These are phyloP conservation scores for Bruguiera parviflora DNA, from an alignment of 345 rosid species.

Conservation along the genomic window DNA sequence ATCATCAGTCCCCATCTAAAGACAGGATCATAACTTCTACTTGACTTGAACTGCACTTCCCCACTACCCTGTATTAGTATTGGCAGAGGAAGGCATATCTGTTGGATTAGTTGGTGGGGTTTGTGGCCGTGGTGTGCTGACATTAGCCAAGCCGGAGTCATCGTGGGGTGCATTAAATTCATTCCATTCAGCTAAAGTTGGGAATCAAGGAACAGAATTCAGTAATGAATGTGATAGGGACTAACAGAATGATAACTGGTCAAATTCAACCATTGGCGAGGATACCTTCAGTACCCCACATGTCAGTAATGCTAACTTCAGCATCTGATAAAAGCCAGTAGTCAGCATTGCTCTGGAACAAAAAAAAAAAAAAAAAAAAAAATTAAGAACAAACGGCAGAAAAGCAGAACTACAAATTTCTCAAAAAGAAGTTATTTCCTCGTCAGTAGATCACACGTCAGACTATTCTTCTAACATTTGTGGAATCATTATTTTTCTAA, in stretches of 20 bases:
- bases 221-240: conserved; percentile 1
- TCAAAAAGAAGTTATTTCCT: no score
- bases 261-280: conserved; percentile 25
- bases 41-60: neutral
- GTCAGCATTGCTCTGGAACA: conserved; percentile 70
- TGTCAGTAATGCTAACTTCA: conserved; percentile 86
- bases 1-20: conserved; percentile 4
- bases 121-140: conserved; percentile 46
- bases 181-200: conserved; percentile 51
- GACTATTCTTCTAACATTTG: no score
- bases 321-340: conserved; percentile 97
- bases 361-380: neutral
- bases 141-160: conserved; percentile 36
- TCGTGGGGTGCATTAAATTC: conserved; percentile 41
- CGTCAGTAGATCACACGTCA: no score
- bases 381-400: no score
- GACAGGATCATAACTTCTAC: neutral
- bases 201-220: conserved; percentile 29
- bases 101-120: conserved; percentile 52
- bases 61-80: conserved; percentile 29
- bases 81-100: conserved; percentile 36
- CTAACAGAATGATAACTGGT: neutral
- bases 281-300: conserved; percentile 90
- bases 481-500: no score
- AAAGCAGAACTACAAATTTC: no score